Percentiles rank a stretch among this genome's conserved stretches.
phyloP scores from a whole-genome alignment of 2,329 filamentous ascomycete species.

The Aspergillus phoenicis region DNA sequence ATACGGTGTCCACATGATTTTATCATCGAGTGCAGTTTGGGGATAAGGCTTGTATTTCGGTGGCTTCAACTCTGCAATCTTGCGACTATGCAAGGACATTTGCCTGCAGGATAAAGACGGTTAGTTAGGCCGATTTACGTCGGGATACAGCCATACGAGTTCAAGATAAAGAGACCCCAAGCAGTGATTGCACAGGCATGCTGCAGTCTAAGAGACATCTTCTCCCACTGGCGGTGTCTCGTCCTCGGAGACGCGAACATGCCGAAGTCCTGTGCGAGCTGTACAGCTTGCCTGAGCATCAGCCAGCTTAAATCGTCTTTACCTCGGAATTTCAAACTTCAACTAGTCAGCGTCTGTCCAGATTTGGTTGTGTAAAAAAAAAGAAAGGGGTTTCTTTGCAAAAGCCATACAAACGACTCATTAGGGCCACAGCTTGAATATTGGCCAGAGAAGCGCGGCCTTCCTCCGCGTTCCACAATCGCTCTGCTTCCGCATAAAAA shows the following conservation, averaged over 20 bases:
- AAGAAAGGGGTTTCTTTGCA: neutral
- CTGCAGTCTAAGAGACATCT: slow-evolving; percentile 22
- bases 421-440: slow-evolving; percentile 40
- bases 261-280: slow-evolving; percentile 36
- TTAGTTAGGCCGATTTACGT: neutral
- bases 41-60: slow-evolving; percentile 23
- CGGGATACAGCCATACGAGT: slow-evolving; percentile 24
- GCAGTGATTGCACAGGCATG: slow-evolving; percentile 29
- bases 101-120: slow-evolving; percentile 27
- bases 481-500: slow-evolving; percentile 41
- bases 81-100: slow-evolving; percentile 32
- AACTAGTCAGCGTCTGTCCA: slow-evolving; percentile 19
- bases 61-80: slow-evolving; percentile 20
- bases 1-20: slow-evolving; percentile 36
- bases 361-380: neutral
- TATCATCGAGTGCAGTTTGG: slow-evolving; percentile 16
- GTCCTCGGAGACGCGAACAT: slow-evolving; percentile 26
- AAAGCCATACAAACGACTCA: slow-evolving; percentile 36
- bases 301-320: slow-evolving; percentile 32
- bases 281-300: slow-evolving; percentile 35
- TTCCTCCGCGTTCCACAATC: slow-evolving; percentile 39
- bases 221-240: slow-evolving; percentile 12
- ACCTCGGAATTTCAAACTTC: slow-evolving; percentile 33
- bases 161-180: slow-evolving; percentile 36
- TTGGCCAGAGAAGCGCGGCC: slow-evolving; percentile 36